Evolutionary conservation across 1,284 basidiomycete species (phyloP).

Genomic region (Papiliotrema nemorosa): DNA sequence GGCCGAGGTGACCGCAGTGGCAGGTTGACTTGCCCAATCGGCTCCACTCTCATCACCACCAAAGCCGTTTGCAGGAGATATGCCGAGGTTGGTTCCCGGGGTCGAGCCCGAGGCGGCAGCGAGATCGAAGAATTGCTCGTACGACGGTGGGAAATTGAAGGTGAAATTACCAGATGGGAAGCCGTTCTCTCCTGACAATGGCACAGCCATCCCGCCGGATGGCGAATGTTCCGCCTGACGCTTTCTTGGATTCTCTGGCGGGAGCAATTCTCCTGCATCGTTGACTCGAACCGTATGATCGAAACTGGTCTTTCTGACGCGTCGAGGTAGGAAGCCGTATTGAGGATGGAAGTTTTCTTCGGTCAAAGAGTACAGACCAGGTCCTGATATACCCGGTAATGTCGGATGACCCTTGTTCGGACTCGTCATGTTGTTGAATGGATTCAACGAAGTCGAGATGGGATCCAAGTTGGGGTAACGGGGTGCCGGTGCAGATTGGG

Average conservation of each 20-base stretch:
- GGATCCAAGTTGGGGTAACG: constrained; percentile 6
- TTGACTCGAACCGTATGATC: constrained; percentile 68
- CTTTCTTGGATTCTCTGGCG: constrained; percentile 32
- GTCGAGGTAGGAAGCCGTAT: constrained; percentile 63
- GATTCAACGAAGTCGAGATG: not conserved
- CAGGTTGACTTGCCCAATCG: constrained; percentile 24
- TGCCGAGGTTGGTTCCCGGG: constrained; percentile 13
- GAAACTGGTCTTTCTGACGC: constrained; percentile 86
- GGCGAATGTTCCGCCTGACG: constrained; percentile 46
- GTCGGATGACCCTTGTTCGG: not conserved
- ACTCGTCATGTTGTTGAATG: too few relatives aligned
- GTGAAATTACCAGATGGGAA: constrained; percentile 74
- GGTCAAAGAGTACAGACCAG: constrained; percentile 39
- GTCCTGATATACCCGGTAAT: constrained; percentile 47
- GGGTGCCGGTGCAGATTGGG: constrained; percentile 14
- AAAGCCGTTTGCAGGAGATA: constrained; percentile 6
- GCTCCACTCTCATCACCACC: constrained; percentile 12
- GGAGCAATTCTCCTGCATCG: constrained; percentile 9
- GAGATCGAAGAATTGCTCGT: constrained; percentile 66
- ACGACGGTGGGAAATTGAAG: constrained; percentile 56
- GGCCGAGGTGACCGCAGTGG: constrained; percentile 19
- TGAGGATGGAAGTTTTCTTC: constrained; percentile 49
- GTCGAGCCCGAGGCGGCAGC: constrained; percentile 33
- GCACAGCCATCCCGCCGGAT: constrained; percentile 23
- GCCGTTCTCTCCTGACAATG: constrained; percentile 28